These are phyloP conservation scores for Dendryphion nanum DNA, from an alignment of 2,329 filamentous ascomycete genomes.

Conservation along the genomic window DNA sequence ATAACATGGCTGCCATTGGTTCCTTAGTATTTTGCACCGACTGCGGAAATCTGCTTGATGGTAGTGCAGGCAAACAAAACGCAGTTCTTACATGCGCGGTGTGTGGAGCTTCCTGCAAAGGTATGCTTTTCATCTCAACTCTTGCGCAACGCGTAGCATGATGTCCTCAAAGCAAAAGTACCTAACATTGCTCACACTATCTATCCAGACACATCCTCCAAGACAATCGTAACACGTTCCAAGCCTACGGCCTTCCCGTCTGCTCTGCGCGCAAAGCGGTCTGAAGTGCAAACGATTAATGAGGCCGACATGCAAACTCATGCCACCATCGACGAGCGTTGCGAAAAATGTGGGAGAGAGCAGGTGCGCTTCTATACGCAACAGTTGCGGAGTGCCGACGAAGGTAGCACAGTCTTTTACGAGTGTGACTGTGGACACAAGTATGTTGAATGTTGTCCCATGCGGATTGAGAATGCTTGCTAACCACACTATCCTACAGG, in stretches of 20 bases:
- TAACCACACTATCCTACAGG: slow-evolving; percentile 19
- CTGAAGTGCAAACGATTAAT: slow-evolving; percentile 79
- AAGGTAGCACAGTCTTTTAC: slow-evolving; percentile 91
- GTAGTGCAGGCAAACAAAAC: slow-evolving; percentile 72
- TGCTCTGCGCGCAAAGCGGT: slow-evolving; percentile 77
- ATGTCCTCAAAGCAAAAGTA: background rate
- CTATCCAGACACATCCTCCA: slow-evolving; percentile 49
- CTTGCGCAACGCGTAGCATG: too few relatives aligned
- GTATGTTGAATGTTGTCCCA: slow-evolving; percentile 55
- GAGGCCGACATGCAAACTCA: slow-evolving; percentile 75
- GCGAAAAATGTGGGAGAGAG: slow-evolving; percentile 75
- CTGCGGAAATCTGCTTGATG: slow-evolving; percentile 86
- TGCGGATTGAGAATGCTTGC: background rate
- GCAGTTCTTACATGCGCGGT: slow-evolving; percentile 78
- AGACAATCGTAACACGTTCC: slow-evolving; percentile 76
- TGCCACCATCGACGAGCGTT: slow-evolving; percentile 66
- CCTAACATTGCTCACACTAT: background rate
- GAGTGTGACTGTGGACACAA: slow-evolving; percentile 83
- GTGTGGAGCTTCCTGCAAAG: slow-evolving; percentile 82
- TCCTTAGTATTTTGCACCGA: slow-evolving; percentile 90
- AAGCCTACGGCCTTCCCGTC: slow-evolving; percentile 91
- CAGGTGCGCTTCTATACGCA: slow-evolving; percentile 83
- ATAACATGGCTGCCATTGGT: slow-evolving; percentile 86
- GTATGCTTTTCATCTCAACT: slow-evolving; percentile 54
- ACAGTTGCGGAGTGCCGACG: slow-evolving; percentile 88